These are phyloP conservation scores for Cenchrus americanus DNA, from an alignment of 176 grass and related monocot species.

Conservation along the genomic window DNA sequence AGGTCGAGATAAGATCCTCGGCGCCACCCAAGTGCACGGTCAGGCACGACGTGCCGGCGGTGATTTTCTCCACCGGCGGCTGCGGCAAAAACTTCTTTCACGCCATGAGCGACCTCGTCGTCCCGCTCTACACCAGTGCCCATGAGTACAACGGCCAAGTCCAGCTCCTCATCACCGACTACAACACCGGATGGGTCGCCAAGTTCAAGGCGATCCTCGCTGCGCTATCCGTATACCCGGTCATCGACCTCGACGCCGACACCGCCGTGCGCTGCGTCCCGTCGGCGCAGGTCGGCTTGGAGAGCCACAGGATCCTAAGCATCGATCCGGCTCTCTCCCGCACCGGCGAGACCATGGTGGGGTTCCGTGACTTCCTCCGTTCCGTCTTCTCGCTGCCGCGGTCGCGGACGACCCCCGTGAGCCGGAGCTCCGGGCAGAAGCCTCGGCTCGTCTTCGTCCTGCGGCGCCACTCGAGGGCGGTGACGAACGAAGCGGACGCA, in stretches of 20 bases:
- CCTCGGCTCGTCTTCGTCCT: constrained; percentile 62
- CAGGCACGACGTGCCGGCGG: constrained; percentile 51
- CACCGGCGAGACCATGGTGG: constrained; percentile 47
- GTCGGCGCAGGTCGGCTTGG: constrained; percentile 46
- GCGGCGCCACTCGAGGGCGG: constrained; percentile 47
- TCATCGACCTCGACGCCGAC: constrained; percentile 60
- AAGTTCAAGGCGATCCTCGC: constrained; percentile 50
- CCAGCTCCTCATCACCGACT: constrained; percentile 55
- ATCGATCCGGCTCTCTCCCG: constrained; percentile 50
- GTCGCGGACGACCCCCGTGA: neutral
- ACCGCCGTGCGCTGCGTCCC: constrained; percentile 62
- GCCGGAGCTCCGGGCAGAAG: constrained; percentile 27
- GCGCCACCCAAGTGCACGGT: constrained; percentile 42
- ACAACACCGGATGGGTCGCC: constrained; percentile 25
- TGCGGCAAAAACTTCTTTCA: constrained; percentile 72
- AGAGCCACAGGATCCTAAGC: constrained; percentile 59
- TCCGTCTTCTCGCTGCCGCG: constrained; percentile 45
- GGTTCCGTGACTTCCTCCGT: constrained; percentile 66
- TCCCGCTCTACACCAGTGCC: constrained; percentile 66
- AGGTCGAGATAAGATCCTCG: constrained; percentile 36
- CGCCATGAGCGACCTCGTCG: constrained; percentile 62
- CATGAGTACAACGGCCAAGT: constrained; percentile 51
- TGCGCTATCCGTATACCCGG: constrained; percentile 45
- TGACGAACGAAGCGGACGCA: constrained; percentile 51
- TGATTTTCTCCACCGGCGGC: constrained; percentile 67